These are phyloP conservation scores for Vaucheria bursata DNA, from an alignment of 352 stramenopile species.

Conservation along the genomic window DNA sequence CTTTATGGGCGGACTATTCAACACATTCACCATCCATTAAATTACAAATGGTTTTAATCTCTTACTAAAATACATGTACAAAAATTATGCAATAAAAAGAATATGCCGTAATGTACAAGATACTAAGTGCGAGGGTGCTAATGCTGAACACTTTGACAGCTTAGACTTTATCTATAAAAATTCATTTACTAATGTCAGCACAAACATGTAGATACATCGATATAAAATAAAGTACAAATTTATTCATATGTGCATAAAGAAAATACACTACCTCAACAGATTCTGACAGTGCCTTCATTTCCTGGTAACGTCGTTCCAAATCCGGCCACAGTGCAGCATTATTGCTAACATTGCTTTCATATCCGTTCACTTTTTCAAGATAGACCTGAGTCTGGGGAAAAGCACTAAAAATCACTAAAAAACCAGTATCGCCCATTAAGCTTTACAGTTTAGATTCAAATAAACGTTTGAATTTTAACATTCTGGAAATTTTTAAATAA, in stretches of 20 bases:
- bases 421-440: no score
- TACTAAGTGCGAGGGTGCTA: no score
- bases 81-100: no score
- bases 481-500: no score
- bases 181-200: background rate
- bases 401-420: no score
- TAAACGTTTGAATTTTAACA: no score
- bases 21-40: no score
- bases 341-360: background rate
- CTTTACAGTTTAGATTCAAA: no score
- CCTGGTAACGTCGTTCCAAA: background rate
- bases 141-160: background rate
- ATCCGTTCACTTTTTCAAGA: background rate
- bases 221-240: background rate
- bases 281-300: background rate
- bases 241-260: background rate
- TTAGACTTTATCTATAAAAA: background rate
- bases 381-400: background rate
- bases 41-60: no score
- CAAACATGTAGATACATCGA: background rate
- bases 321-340: constrained; percentile 3
- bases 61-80: no score
- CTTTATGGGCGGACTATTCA: no score
- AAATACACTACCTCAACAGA: background rate
- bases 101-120: no score